phyloP scores from a whole-genome alignment of 1,139 yeast species.

The Kodamaea plutei region DNA sequence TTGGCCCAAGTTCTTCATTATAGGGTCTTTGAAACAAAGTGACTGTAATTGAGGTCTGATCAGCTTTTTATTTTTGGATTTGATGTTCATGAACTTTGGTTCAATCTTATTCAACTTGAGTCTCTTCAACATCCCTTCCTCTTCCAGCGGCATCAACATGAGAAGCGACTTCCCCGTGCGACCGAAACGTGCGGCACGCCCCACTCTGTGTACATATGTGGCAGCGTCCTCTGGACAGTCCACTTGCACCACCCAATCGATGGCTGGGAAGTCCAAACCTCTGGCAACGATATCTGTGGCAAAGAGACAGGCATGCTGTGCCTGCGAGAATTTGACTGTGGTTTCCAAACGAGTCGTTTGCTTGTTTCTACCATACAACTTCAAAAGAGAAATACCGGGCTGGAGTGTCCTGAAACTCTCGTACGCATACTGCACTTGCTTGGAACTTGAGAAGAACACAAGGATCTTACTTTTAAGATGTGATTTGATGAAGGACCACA shows the following conservation, averaged over 20 bases:
- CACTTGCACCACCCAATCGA: slow-evolving; percentile 95
- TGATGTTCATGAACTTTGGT: slow-evolving; percentile 68
- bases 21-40: slow-evolving; percentile 86
- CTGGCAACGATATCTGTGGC: slow-evolving; percentile 98
- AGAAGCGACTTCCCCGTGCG: slow-evolving; percentile 81
- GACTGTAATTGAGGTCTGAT: slow-evolving; percentile 85
- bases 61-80: slow-evolving; percentile 70
- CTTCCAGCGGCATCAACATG: slow-evolving; percentile 81
- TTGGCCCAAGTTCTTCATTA: slow-evolving; percentile 87
- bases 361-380: slow-evolving; percentile 92
- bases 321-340: slow-evolving; percentile 76
- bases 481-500: slow-evolving; percentile 87
- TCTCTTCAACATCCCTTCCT: slow-evolving; percentile 67
- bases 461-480: slow-evolving; percentile 82
- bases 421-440: slow-evolving; percentile 90
- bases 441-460: slow-evolving; percentile 88
- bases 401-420: slow-evolving; percentile 89
- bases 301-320: slow-evolving; percentile 83
- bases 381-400: slow-evolving; percentile 92
- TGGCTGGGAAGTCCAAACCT: slow-evolving; percentile 95
- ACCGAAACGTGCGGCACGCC: slow-evolving; percentile 93
- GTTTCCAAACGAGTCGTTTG: slow-evolving; percentile 92
- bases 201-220: slow-evolving; percentile 94
- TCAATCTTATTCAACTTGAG: slow-evolving; percentile 62
- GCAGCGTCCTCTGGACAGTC: slow-evolving; percentile 97